Evolutionary conservation across 2,329 filamentous ascomycete species (phyloP).

Genomic region (Fusarium sp.): DNA sequence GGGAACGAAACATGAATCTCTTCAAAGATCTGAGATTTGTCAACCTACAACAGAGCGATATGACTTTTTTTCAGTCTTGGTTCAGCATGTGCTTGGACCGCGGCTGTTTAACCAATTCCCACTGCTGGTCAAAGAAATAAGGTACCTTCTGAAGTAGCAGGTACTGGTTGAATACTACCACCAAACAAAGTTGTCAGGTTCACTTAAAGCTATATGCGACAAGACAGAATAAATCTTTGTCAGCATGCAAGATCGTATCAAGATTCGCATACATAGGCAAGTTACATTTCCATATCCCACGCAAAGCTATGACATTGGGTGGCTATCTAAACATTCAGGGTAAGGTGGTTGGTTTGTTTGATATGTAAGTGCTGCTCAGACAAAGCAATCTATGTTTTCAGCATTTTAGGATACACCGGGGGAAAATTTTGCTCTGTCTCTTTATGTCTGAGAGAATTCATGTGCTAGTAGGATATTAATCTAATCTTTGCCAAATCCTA

Average conservation of each 20-base stretch:
- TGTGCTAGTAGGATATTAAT: background rate
- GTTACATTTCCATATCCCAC: background rate
- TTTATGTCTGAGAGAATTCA: background rate
- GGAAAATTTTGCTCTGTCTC: background rate
- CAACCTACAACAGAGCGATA: background rate
- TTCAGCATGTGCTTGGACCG: conserved; percentile 14
- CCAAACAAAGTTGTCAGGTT: background rate
- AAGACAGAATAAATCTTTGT: background rate
- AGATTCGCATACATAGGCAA: background rate
- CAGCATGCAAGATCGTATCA: background rate
- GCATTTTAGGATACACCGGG: background rate
- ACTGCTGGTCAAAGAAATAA: background rate
- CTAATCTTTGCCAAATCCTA: background rate
- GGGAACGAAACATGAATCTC: background rate
- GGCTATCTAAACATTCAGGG: background rate
- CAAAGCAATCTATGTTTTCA: background rate
- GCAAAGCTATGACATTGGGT: background rate
- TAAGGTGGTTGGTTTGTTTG: background rate
- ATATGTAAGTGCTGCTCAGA: background rate
- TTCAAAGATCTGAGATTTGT: background rate
- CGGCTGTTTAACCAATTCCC: conserved; percentile 14
- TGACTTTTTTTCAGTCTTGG: background rate
- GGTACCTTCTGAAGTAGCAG: background rate
- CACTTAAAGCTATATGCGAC: background rate
- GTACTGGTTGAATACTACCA: conserved; percentile 5